Evolutionary conservation across 352 stramenopile species (phyloP), one percentile per base, ranked within the genome.

Genomic region (Phytophthora sojae): DNA sequence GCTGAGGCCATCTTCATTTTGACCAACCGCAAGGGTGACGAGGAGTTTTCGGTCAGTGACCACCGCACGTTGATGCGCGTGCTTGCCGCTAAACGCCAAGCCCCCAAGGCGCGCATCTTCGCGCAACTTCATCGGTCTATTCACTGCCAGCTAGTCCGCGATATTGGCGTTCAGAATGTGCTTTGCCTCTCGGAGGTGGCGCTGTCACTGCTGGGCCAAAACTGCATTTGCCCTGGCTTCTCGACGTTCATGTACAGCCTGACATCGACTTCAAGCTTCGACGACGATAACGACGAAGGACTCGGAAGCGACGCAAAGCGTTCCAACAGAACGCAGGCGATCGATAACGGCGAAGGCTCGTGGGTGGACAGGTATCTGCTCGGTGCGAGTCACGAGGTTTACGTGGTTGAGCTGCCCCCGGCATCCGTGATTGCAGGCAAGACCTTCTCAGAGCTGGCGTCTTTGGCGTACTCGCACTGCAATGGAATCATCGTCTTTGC

Each of bases 231-330:
- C 32, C 89, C 89, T 9, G 89, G 87, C 4, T 96, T 96, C 53
- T 95, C 89, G 2, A 96, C 89, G 11, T 89, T 96, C 66, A 93
- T 96, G 45, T 96, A 96, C 71, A 95, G 92, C 45, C 67, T 96
- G 30, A 96, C 89, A 26, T 91, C 86, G 3, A 94, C 87, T 8
- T 94, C 89, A 7, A 94, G 86, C 56, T 92, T 78, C 53, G 77
- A 81, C 62, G 74, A 80, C 58, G 71, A 77, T 42, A 80, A 78
- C 6, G 61, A 86, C 49, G 81, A 87, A 61, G 69, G 61, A 11
- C 56, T 80, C 0, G 61, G 69, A 11, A 73, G 66, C 35, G 62
- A 85, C 51, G 61, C 69, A 17, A 81, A 79, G 52, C 74, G 58
- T 30, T 59, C 50, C 2, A 71, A 67, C 23, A 66, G 66, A 56